phyloP scores from a whole-genome alignment of 768 basidiomycete genomes.

The Mycena floridula region DNA sequence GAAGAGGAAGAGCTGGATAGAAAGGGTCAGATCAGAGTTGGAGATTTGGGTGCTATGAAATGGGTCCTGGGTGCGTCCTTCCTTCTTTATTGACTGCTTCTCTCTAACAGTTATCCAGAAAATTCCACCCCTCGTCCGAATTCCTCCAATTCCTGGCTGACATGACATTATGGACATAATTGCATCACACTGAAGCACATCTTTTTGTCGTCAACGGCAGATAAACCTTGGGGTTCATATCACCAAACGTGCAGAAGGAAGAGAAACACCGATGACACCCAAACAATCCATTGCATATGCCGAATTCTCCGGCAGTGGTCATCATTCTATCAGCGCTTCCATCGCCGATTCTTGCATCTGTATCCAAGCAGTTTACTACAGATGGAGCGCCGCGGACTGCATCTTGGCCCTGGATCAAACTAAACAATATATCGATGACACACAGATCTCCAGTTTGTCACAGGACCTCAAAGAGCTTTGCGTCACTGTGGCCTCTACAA shows the following conservation, averaged over 20 bases:
- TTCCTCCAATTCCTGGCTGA: slow-evolving; percentile 31
- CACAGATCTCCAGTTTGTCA: no score
- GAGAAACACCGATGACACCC: not conserved
- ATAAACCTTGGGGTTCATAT: slow-evolving; percentile 51
- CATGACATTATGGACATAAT: slow-evolving; percentile 53
- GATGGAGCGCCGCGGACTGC: no score
- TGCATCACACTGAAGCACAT: slow-evolving; percentile 36
- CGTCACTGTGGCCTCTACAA: no score
- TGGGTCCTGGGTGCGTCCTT: slow-evolving; percentile 54
- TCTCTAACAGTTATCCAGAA: no score
- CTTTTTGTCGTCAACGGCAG: slow-evolving; percentile 40
- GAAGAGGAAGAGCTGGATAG: slow-evolving; percentile 71
- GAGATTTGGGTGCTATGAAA: slow-evolving; percentile 57
- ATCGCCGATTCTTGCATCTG: slow-evolving; percentile 40
- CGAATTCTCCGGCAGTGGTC: slow-evolving; percentile 74
- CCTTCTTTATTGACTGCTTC: not conserved
- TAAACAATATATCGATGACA: no score
- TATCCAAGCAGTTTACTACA: no score
- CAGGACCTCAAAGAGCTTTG: no score
- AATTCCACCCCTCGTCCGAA: not conserved
- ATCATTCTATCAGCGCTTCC: slow-evolving; percentile 82
- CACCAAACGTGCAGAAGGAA: slow-evolving; percentile 62
- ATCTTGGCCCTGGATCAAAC: no score
- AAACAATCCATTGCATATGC: slow-evolving; percentile 48
- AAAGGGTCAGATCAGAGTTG: slow-evolving; percentile 61